Conservation (phyloP, 2,329 filamentous ascomycete species). For the Nemania sp. region DNA sequence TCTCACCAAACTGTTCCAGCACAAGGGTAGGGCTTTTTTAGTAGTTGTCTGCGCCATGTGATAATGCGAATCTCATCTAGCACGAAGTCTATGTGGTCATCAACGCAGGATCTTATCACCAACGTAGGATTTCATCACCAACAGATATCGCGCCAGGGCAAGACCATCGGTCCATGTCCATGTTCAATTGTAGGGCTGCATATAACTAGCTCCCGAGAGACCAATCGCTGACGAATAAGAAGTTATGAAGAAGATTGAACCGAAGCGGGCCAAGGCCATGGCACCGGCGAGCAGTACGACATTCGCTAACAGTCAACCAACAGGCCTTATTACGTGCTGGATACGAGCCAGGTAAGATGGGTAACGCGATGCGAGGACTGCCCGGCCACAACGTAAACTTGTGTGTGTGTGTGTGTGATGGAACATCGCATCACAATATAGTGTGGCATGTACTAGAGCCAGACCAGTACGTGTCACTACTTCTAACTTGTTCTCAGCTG, state of each 20-base stretch:
- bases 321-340: neutral
- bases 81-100: neutral
- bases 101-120: neutral
- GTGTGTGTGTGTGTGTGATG: neutral
- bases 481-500: neutral
- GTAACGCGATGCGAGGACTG: neutral
- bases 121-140: neutral
- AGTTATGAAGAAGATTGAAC: neutral
- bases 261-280: slow-evolving; percentile 6
- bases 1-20: neutral
- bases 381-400: too few species aligned
- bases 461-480: neutral
- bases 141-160: neutral
- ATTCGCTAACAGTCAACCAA: neutral
- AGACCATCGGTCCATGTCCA: neutral
- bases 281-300: neutral
- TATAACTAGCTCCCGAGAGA: neutral
- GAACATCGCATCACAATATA: slow-evolving; percentile 1
- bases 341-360: neutral
- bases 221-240: neutral
- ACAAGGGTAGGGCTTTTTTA: neutral
- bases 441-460: neutral
- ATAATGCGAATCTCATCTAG: neutral
- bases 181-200: slow-evolving; percentile 18
- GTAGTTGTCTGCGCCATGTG: neutral